Evolutionary conservation across 2,329 filamentous ascomycete species (phyloP).

Genomic region (Juglanconis juglandina): DNA sequence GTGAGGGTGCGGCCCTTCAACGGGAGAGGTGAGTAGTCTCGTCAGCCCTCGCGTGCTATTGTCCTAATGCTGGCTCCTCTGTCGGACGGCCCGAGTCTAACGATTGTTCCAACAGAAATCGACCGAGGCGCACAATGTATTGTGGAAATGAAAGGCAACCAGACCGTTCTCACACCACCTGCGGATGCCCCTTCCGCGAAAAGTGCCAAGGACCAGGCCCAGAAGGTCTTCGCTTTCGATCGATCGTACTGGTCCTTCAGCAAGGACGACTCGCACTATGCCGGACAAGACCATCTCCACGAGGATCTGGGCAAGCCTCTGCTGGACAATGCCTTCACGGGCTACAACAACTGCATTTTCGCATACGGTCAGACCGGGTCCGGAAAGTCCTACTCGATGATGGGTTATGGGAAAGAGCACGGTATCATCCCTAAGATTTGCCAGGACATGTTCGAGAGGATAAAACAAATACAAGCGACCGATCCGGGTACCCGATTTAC

Average conservation of each 20-base stretch:
- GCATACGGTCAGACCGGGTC: slow-evolving; percentile 98
- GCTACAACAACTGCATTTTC: slow-evolving; percentile 99
- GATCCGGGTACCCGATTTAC: slow-evolving; percentile 82
- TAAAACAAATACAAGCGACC: slow-evolving; percentile 58
- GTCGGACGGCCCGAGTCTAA: slow-evolving; percentile 1
- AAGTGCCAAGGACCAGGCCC: slow-evolving; percentile 64
- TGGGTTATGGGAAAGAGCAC: slow-evolving; percentile 95
- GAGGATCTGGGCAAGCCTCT: slow-evolving; percentile 83
- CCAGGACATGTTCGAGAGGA: slow-evolving; percentile 93
- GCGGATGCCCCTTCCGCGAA: slow-evolving; percentile 61
- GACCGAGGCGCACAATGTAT: slow-evolving; percentile 94
- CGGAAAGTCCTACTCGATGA: slow-evolving; percentile 99
- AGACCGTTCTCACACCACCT: slow-evolving; percentile 81
- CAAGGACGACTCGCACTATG: slow-evolving; percentile 75
- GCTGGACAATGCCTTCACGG: slow-evolving; percentile 95
- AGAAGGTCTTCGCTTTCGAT: slow-evolving; percentile 93
- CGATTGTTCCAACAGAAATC: slow-evolving; percentile 58
- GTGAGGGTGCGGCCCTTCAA: slow-evolving; percentile 96
- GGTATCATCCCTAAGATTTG: slow-evolving; percentile 97
- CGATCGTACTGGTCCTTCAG: slow-evolving; percentile 98
- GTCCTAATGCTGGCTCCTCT: background rate
- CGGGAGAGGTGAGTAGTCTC: slow-evolving; percentile 65
- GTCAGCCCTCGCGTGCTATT: background rate
- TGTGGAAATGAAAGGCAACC: slow-evolving; percentile 89
- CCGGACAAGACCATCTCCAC: slow-evolving; percentile 86